Conservation (phyloP, 2,329 filamentous ascomycete species). For the Xylaria sp. region DNA sequence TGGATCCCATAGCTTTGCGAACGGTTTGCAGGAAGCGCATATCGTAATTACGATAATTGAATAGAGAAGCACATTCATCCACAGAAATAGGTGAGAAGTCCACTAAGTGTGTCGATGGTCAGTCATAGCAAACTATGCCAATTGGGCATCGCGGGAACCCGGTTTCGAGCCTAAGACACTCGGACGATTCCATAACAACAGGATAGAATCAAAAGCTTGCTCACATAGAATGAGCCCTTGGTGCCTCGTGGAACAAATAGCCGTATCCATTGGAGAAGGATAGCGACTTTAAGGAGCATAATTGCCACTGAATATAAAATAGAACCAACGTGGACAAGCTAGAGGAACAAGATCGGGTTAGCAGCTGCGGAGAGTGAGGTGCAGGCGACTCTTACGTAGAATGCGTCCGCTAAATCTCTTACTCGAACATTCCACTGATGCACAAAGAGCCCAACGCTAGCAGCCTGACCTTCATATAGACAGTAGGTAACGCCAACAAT, state of each 20-base stretch:
- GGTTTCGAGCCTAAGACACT: no score
- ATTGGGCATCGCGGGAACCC: background rate
- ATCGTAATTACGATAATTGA: slow-evolving; percentile 8
- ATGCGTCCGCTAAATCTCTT: slow-evolving; percentile 20
- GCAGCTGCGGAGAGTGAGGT: background rate
- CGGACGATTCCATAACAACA: background rate
- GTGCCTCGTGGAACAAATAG: slow-evolving; percentile 33
- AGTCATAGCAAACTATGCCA: background rate
- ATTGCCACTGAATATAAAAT: slow-evolving; percentile 26
- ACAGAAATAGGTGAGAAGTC: slow-evolving; percentile 15
- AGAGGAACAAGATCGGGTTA: background rate
- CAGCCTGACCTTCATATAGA: background rate
- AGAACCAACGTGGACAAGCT: slow-evolving; percentile 26
- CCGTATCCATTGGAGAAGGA: slow-evolving; percentile 35
- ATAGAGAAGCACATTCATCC: slow-evolving; percentile 18
- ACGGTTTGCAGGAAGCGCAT: slow-evolving; percentile 27
- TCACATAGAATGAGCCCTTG: slow-evolving; percentile 30
- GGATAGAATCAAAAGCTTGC: background rate
- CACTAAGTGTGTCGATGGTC: slow-evolving; percentile 13
- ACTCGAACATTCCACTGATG: slow-evolving; percentile 37
- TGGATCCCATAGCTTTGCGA: slow-evolving; percentile 28
- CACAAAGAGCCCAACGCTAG: slow-evolving; percentile 22
- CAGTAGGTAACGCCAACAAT: slow-evolving; percentile 12
- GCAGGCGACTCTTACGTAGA: slow-evolving; percentile 23
- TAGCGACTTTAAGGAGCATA: slow-evolving; percentile 32